A percentile compares a stretch with the other conserved stretches of the same genome.
Conservation (phyloP, 2,329 filamentous ascomycete species). For the Fusarium dlaminii region DNA sequence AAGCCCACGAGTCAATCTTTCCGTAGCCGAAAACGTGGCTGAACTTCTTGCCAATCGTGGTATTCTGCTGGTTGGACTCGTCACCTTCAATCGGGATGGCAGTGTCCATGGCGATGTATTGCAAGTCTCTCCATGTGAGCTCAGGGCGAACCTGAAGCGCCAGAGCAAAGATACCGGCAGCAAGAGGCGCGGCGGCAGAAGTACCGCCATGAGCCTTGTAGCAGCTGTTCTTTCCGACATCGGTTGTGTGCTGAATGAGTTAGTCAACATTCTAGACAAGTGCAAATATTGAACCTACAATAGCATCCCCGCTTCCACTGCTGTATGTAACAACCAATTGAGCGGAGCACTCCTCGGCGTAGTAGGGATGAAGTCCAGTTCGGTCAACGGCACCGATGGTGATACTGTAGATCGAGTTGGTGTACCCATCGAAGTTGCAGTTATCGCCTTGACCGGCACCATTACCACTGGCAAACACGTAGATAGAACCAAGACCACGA, state of each 20-base stretch:
- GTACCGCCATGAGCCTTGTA: conserved; percentile 89
- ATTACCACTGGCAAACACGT: conserved; percentile 95
- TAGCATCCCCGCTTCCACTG: conserved; percentile 86
- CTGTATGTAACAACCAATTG: conserved; percentile 97
- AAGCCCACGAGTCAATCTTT: conserved; percentile 87
- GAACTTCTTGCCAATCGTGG: conserved; percentile 82
- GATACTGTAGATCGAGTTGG: conserved; percentile 99
- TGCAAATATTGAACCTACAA: conserved; percentile 60
- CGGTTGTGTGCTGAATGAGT: conserved; percentile 79
- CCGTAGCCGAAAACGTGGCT: conserved; percentile 97
- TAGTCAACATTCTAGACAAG: background rate
- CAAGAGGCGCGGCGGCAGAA: conserved; percentile 92
- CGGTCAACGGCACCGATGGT: conserved; percentile 94
- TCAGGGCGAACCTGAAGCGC: conserved; percentile 87
- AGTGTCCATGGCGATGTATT: conserved; percentile 87
- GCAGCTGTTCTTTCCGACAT: conserved; percentile 85
- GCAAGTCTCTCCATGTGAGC: conserved; percentile 91
- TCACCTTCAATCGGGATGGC: conserved; percentile 81
- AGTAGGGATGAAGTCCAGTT: conserved; percentile 88
- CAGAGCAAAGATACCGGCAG: conserved; percentile 90
- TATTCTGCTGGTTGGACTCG: conserved; percentile 80
- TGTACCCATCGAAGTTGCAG: conserved; percentile 99
- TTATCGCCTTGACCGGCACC: conserved; percentile 89
- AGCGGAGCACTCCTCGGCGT: conserved; percentile 95
- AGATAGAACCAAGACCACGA: conserved; percentile 85